These are phyloP conservation scores for Ceriops tagal DNA, from an alignment of 345 rosid genomes.

Conservation along the genomic window DNA sequence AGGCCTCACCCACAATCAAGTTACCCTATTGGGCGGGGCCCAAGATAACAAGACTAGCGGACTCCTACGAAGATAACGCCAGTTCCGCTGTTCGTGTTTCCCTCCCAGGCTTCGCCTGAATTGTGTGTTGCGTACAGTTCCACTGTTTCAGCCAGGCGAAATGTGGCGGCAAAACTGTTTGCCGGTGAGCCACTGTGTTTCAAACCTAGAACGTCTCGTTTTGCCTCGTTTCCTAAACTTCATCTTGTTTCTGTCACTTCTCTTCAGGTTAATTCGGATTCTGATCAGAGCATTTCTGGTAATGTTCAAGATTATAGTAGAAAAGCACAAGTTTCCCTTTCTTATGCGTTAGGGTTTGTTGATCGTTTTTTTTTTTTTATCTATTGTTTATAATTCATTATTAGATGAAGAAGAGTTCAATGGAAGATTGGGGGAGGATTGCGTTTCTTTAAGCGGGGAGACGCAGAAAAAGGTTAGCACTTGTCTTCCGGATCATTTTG, in stretches of 20 bases:
- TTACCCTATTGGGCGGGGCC: background rate
- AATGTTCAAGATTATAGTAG: slow-evolving; percentile 11
- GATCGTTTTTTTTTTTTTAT: background rate
- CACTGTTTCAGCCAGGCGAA: background rate
- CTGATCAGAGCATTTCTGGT: slow-evolving; percentile 79
- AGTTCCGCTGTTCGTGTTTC: too few species aligned
- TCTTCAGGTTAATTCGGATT: slow-evolving; percentile 45
- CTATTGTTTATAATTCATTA: background rate
- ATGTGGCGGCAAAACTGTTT: slow-evolving; percentile 58
- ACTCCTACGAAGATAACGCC: too few species aligned
- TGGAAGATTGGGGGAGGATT: slow-evolving; percentile 33
- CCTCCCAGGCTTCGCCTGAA: too few species aligned
- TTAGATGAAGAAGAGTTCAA: slow-evolving; percentile 57
- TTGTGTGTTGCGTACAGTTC: background rate
- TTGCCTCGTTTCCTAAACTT: background rate
- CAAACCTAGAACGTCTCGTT: background rate
- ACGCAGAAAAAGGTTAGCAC: slow-evolving; percentile 38
- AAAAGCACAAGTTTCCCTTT: background rate
- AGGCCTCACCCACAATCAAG: slow-evolving; percentile 40
- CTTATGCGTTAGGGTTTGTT: background rate
- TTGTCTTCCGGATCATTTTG: background rate
- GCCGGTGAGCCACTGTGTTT: slow-evolving; percentile 27
- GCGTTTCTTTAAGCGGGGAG: slow-evolving; percentile 33
- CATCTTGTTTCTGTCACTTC: background rate
- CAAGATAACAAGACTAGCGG: too few species aligned